Percentiles rank a stretch among this genome's conserved stretches.
Evolutionary conservation across 2,329 filamentous ascomycete species (phyloP).

Genomic region (Teratosphaeria gauchensis): DNA sequence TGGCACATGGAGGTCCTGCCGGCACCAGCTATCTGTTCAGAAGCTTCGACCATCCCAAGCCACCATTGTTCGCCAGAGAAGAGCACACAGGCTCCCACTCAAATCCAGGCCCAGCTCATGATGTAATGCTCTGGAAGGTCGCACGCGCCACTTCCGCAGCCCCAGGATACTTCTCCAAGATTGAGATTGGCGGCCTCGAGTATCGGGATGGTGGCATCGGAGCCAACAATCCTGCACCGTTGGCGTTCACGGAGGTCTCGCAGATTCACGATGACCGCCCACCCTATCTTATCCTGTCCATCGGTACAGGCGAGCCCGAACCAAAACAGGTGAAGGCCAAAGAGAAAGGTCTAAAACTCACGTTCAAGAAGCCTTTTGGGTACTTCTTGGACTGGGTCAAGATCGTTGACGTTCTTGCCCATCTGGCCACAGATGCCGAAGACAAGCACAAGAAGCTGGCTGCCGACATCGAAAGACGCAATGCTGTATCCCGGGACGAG

Average conservation of each 20-base stretch:
- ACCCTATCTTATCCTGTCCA: background rate
- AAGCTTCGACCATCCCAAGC: background rate
- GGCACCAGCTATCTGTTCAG: background rate
- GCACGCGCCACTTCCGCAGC: conserved; percentile 1
- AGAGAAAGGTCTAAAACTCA: background rate
- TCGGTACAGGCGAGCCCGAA: background rate
- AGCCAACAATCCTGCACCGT: conserved; percentile 1
- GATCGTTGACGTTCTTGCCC: background rate
- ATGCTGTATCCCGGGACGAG: background rate
- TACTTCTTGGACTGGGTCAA: background rate
- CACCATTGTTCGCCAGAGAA: background rate
- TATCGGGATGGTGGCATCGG: conserved; percentile 1
- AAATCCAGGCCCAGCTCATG: background rate
- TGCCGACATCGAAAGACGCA: background rate
- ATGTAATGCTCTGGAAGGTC: background rate
- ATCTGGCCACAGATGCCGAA: background rate
- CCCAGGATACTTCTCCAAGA: background rate
- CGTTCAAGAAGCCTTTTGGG: background rate
- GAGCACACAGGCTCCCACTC: background rate
- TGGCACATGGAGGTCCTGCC: background rate
- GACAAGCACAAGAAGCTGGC: background rate
- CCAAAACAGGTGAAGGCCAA: background rate
- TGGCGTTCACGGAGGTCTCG: background rate
- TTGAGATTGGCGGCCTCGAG: background rate
- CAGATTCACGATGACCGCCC: background rate